Evolutionary conservation across 345 rosid species (phyloP).

Genomic region (Aethionema arabicum): DNA sequence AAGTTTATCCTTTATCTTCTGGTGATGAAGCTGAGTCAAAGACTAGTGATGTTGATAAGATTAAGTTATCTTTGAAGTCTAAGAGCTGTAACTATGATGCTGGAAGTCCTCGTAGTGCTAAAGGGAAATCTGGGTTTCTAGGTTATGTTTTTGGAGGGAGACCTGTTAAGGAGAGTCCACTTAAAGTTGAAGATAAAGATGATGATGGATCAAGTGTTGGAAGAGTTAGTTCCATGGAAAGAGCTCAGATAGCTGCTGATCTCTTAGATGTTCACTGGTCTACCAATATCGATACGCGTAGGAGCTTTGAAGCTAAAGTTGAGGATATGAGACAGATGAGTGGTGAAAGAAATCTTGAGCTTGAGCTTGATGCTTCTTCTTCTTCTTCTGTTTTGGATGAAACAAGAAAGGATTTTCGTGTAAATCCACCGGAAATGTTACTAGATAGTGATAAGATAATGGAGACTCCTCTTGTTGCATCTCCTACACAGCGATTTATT

Average conservation of each 20-base stretch:
- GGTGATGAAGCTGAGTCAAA: slow-evolving; percentile 45
- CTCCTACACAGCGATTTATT: slow-evolving; percentile 32
- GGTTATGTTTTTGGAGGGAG: slow-evolving; percentile 71
- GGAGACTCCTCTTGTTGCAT: slow-evolving; percentile 41
- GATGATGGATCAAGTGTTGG: slow-evolving; percentile 33
- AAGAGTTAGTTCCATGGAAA: slow-evolving; percentile 59
- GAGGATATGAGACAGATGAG: background rate
- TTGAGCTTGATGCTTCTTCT: background rate
- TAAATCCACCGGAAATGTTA: background rate
- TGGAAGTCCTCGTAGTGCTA: slow-evolving; percentile 32
- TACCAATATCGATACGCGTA: slow-evolving; percentile 56
- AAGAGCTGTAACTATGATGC: slow-evolving; percentile 50
- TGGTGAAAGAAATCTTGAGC: background rate
- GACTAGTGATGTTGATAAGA: slow-evolving; percentile 25
- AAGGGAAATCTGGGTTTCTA: slow-evolving; percentile 52
- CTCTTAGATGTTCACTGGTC: slow-evolving; percentile 91
- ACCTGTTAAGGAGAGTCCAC: slow-evolving; percentile 36
- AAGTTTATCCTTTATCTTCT: slow-evolving; percentile 48
- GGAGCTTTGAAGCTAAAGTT: slow-evolving; percentile 36
- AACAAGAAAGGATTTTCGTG: background rate
- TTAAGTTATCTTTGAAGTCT: slow-evolving; percentile 47
- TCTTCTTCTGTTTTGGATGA: slow-evolving; percentile 12
- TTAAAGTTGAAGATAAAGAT: slow-evolving; percentile 30
- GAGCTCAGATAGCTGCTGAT: slow-evolving; percentile 88
- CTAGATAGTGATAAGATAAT: slow-evolving; percentile 27